Percentiles rank a stretch among this genome's conserved stretches.
These are phyloP conservation scores for Penicillium hordei DNA, from an alignment of 2,329 filamentous ascomycete genomes.

Conservation along the genomic window DNA sequence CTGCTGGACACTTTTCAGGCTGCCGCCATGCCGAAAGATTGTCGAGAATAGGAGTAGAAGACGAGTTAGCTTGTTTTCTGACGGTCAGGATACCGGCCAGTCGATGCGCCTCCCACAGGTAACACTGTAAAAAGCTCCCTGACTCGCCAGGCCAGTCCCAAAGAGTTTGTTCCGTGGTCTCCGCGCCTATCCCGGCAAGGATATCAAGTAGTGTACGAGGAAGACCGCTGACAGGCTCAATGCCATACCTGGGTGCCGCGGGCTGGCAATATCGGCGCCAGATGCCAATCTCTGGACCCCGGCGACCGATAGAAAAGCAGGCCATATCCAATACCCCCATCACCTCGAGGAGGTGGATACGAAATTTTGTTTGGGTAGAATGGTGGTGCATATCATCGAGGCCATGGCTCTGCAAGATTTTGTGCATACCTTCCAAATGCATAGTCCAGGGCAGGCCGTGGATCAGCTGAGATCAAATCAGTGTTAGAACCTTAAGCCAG, in stretches of 20 bases:
- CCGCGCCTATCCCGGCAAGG: constrained; percentile 25
- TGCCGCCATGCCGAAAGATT: constrained; percentile 7
- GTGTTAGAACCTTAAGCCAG: constrained; percentile 2
- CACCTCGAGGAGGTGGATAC: constrained; percentile 30
- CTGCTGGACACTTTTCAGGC: constrained; percentile 8
- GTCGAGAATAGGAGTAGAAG: neutral
- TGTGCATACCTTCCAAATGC: constrained; percentile 35
- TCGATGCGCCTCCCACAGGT: constrained; percentile 33
- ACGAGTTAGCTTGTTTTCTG: constrained; percentile 9
- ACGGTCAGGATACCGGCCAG: constrained; percentile 29
- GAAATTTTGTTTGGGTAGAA: constrained; percentile 15
- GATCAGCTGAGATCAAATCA: constrained; percentile 22
- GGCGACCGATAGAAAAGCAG: constrained; percentile 28
- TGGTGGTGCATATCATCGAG: constrained; percentile 1
- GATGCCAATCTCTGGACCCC: constrained; percentile 26
- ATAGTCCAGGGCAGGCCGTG: constrained; percentile 34
- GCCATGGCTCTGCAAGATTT: constrained; percentile 26
- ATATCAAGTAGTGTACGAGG: constrained; percentile 31
- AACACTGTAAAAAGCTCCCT: constrained; percentile 29
- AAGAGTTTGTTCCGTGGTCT: constrained; percentile 28
- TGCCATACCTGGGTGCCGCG: constrained; percentile 1
- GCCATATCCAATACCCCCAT: constrained; percentile 36
- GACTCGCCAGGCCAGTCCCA: constrained; percentile 32
- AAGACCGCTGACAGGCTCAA: constrained; percentile 33
- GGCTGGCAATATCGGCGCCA: constrained; percentile 31